Conservation (phyloP, 257 asterid genomes). For the Scutellaria galericulata region DNA sequence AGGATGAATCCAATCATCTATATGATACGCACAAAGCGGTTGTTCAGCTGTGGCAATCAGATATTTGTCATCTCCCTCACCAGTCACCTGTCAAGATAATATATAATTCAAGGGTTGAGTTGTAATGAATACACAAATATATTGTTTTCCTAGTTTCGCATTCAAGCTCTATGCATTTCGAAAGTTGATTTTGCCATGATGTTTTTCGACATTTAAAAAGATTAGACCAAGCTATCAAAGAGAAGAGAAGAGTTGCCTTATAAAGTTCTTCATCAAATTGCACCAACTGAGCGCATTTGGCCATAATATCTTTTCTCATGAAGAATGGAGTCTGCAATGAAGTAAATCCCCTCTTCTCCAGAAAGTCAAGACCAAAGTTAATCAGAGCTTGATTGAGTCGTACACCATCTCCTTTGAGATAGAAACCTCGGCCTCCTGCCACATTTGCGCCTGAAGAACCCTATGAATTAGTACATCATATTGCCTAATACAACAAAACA, state of each 20-base stretch:
- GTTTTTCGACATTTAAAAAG: background rate
- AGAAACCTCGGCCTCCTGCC: constrained; percentile 84
- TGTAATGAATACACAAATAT: background rate
- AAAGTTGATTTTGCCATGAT: background rate
- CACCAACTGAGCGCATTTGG: constrained; percentile 80
- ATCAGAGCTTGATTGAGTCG: constrained; percentile 75
- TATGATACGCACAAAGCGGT: constrained; percentile 84
- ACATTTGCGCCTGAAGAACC: constrained; percentile 60
- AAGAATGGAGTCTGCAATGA: constrained; percentile 74
- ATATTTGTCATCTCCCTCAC: constrained; percentile 89
- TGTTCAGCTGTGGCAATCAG: constrained; percentile 90
- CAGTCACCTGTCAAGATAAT: constrained; percentile 57
- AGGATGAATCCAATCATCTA: constrained; percentile 86
- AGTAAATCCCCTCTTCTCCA: constrained; percentile 59
- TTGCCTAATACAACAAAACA: background rate
- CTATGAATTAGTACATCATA: constrained; percentile 17
- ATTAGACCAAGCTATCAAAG: background rate
- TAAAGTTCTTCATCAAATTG: constrained; percentile 93
- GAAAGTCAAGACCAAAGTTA: constrained; percentile 64
- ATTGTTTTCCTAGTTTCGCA: background rate
- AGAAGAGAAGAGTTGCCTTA: constrained; percentile 50
- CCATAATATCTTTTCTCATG: constrained; percentile 85
- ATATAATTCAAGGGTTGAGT: background rate
- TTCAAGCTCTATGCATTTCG: background rate
- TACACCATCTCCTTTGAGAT: constrained; percentile 73